Percentiles rank a stretch among this genome's conserved stretches.
phyloP scores from a whole-genome alignment of 2,329 filamentous ascomycete species.

The Hypoxylon sp. region DNA sequence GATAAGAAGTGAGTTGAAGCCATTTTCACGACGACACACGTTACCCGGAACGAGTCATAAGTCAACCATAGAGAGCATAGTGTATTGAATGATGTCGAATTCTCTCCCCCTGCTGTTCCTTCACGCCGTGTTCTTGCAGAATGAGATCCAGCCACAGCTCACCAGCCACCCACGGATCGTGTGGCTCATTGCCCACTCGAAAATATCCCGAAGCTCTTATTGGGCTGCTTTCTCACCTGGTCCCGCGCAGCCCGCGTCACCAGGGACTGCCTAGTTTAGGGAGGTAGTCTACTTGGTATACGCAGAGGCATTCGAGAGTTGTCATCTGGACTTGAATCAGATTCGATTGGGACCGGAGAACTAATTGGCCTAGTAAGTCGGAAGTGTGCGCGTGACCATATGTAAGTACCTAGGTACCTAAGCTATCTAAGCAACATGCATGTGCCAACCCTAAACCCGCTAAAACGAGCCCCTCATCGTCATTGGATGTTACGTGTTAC shows the following conservation, averaged over 20 bases:
- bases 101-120: neutral
- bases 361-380: neutral
- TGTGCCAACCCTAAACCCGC: too few species aligned
- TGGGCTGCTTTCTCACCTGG: neutral
- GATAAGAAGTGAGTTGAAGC: conserved; percentile 32
- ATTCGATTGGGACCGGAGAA: neutral
- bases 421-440: too few species aligned
- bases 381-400: conserved; percentile 13
- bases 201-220: neutral
- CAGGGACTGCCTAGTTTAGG: neutral
- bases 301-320: too few species aligned
- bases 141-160: conserved; percentile 4
- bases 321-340: neutral
- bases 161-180: conserved; percentile 7
- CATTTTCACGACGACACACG: conserved; percentile 16
- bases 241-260: neutral
- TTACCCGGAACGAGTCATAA: neutral
- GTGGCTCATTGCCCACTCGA: conserved; percentile 5
- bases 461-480: neutral
- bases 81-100: neutral
- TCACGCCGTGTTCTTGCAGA: neutral
- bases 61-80: neutral
- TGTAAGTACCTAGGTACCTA: neutral
- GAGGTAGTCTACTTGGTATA: too few species aligned
- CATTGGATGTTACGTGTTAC: too few species aligned